Evolutionary conservation across 2,329 filamentous ascomycete genomes (phyloP).

Genomic region (Elsinoe ampelina): DNA sequence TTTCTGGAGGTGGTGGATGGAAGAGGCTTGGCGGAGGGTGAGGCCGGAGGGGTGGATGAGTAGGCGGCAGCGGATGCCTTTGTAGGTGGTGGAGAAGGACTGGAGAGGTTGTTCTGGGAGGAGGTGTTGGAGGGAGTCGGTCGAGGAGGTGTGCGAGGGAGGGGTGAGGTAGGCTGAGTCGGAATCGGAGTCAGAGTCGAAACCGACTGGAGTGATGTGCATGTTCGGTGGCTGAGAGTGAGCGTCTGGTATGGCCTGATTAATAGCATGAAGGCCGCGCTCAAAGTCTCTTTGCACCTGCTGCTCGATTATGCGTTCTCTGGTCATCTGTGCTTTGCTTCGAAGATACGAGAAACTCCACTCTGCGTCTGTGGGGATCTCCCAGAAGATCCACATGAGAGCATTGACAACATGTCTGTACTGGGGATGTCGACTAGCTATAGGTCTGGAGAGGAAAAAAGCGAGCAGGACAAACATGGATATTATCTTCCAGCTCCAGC

Average conservation of each 20-base stretch:
- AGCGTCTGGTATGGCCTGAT: background rate
- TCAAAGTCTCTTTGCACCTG: background rate
- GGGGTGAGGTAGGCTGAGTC: background rate
- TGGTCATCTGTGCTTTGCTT: slow-evolving; percentile 22
- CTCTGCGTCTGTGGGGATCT: slow-evolving; percentile 30
- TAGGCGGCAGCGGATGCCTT: background rate
- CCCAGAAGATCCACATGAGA: slow-evolving; percentile 31
- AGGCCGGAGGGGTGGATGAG: slow-evolving; percentile 1
- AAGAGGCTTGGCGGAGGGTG: background rate
- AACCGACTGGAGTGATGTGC: background rate
- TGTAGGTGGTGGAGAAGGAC: slow-evolving; percentile 4
- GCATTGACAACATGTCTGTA: slow-evolving; percentile 30
- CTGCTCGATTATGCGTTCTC: slow-evolving; percentile 20
- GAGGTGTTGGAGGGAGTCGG: background rate
- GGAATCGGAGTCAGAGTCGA: background rate
- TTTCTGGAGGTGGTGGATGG: background rate
- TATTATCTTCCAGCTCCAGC: slow-evolving; percentile 29
- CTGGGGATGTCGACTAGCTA: slow-evolving; percentile 28
- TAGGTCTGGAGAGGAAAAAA: slow-evolving; percentile 31
- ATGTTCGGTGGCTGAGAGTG: background rate
- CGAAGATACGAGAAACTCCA: slow-evolving; percentile 27
- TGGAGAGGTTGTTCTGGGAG: background rate
- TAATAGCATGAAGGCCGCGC: background rate
- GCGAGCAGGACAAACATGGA: slow-evolving; percentile 26
- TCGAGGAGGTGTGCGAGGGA: background rate